These are phyloP conservation scores for Trichoderma citrinoviride DNA, from an alignment of 2,329 filamentous ascomycete genomes.

Conservation along the genomic window DNA sequence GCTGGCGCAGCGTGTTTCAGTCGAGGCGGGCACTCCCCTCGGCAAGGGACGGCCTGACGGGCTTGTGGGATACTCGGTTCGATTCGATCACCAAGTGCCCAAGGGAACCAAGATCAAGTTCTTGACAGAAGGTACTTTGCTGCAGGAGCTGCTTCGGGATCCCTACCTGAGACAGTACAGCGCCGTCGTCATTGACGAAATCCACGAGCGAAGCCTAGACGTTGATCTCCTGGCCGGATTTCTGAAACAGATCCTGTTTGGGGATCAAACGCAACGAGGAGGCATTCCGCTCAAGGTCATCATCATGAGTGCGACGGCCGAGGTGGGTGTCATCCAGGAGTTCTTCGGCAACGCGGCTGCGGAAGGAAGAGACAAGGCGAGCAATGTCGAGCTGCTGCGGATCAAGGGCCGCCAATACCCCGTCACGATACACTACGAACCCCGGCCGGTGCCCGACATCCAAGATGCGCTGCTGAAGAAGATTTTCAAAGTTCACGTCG, in stretches of 20 bases:
- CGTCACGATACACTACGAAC: conserved; percentile 74
- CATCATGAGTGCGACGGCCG: conserved; percentile 95
- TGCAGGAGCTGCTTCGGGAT: conserved; percentile 90
- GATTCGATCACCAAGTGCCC: conserved; percentile 87
- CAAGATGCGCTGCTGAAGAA: conserved; percentile 76
- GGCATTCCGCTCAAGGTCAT: conserved; percentile 80
- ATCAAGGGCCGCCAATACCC: conserved; percentile 87
- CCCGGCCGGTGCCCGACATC: conserved; percentile 73
- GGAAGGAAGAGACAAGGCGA: conserved; percentile 21
- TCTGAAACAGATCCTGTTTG: conserved; percentile 69
- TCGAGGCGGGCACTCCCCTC: conserved; percentile 63
- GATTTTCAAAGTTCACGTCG: conserved; percentile 82
- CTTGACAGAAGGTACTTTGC: conserved; percentile 90
- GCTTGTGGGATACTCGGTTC: conserved; percentile 85
- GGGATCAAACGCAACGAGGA: conserved; percentile 61
- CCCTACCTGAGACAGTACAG: conserved; percentile 81
- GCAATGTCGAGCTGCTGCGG: conserved; percentile 48
- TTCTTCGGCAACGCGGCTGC: conserved; percentile 61
- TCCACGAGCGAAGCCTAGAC: conserved; percentile 93
- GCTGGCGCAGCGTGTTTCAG: conserved; percentile 80
- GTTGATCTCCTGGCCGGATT: conserved; percentile 91
- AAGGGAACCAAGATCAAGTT: conserved; percentile 86
- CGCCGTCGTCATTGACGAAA: conserved; percentile 89
- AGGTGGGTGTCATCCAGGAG: conserved; percentile 71
- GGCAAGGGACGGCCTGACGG: conserved; percentile 42